Base-by-base conservation (phyloP, 2,329 filamentous ascomycete species). In the Scedosporium boydii region DNA sequence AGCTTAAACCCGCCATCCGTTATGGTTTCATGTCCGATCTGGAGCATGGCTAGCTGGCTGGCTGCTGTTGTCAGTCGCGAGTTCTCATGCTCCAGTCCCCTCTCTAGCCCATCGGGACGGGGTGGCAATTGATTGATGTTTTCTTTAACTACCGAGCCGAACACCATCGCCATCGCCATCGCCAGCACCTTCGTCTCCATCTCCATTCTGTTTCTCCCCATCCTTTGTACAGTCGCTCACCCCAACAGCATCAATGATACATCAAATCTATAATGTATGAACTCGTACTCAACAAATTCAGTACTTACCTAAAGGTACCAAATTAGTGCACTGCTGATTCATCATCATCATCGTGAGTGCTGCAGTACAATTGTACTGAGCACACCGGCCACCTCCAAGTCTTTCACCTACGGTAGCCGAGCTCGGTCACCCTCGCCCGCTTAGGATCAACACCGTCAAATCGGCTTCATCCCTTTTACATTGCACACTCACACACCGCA, bases 331-430 rank as follows among this genome's bases (percentile, higher is more conserved):
- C 10, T 18, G 18, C 44, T 16, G 18, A n/a, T 21, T 48, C 14
- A 48, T 34, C 29, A 48, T n/a, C 18, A n/a, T n/a, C 3, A 48
- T 48, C 44, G n/a, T 21, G 44, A 21, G 14, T 48, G 44, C n/a
- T 48, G 21, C 44, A 48, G 44, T 48, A 48, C 34, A 23, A 6
- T 29, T 16, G 48, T 53, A 21, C 48, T 23, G 16, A 14, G 6
- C 7, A 57, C 7, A 34, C 14, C 23, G 26, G 9, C 16, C 34
- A 16, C 48, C 10, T 26, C n/a, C n/a, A n/a, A n/a, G n/a, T n/a
- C 29, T 27, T 60, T 60, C 26, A 34, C 59, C 59, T 60, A 38
- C 46, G 53, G 41, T 60, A 60, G 59, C 59, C 59, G 59, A 60
- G 23, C 44, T 18, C 42, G 27, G 14, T 12, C n/a, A 42, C 34